These are phyloP conservation scores for Pulicaria dysenterica DNA, from an alignment of 129 eudicot genomes.

Conservation along the genomic window DNA sequence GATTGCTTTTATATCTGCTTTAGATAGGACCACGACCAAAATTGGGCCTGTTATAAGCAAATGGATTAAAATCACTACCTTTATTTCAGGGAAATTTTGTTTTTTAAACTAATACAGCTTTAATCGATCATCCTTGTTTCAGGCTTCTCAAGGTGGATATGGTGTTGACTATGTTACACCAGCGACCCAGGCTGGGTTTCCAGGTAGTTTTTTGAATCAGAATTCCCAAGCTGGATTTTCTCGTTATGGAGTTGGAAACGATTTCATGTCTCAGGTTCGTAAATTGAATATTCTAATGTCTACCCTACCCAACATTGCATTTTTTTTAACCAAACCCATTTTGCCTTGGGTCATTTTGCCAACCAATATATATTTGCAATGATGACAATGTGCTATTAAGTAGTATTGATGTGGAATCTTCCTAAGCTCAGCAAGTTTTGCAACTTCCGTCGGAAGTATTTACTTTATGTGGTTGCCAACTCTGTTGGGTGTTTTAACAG, in stretches of 20 bases:
- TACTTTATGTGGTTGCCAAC: neutral
- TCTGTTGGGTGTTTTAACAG: conserved; percentile 34
- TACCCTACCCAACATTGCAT: neutral
- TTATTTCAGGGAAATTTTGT: neutral
- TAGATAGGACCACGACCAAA: too few relatives aligned
- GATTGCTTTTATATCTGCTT: too few relatives aligned
- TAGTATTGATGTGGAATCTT: too few relatives aligned
- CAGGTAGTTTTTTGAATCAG: conserved; percentile 83
- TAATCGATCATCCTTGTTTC: conserved; percentile 15
- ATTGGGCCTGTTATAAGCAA: too few relatives aligned
- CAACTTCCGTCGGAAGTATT: too few relatives aligned
- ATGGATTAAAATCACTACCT: neutral
- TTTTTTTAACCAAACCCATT: too few relatives aligned
- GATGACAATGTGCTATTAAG: neutral
- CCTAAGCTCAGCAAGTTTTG: too few relatives aligned
- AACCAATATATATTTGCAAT: neutral
- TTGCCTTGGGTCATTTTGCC: too few relatives aligned
- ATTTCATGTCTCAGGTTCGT: conserved; percentile 97
- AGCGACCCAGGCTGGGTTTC: conserved; percentile 84
- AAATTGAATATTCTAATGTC: neutral
- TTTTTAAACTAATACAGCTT: neutral
- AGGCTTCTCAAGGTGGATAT: conserved; percentile 99
- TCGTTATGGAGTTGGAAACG: conserved; percentile 89
- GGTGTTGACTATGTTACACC: conserved; percentile 79
- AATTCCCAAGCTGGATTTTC: conserved; percentile 95